phyloP scores from a whole-genome alignment of 805 yeast species.

The Kuraishia capsulata region DNA sequence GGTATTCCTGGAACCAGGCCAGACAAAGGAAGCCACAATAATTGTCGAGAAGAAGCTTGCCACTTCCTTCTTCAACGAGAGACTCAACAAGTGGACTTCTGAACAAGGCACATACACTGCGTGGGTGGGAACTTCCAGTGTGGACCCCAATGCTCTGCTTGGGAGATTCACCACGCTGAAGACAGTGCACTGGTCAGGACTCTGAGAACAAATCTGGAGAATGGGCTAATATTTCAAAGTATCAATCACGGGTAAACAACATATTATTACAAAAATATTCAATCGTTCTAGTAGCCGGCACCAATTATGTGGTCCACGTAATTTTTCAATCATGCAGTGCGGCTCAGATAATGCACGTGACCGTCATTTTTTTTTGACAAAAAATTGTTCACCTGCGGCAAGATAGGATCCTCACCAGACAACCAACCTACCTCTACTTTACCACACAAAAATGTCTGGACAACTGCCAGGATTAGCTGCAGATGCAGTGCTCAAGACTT shows the following conservation, averaged over 20 bases:
- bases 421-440: no score
- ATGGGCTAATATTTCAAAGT: no score
- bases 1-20: conserved; percentile 35
- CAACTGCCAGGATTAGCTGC: conserved; percentile 62
- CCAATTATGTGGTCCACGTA: no score
- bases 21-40: conserved; percentile 25
- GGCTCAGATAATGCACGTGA: no score
- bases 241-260: no score
- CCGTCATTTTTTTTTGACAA: no score
- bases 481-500: conserved; percentile 84
- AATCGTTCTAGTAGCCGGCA: no score
- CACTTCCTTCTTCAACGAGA: conserved; percentile 44
- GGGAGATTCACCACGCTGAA: neutral
- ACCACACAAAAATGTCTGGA: no score
- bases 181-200: neutral
- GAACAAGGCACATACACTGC: conserved; percentile 42
- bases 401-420: no score
- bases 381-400: no score
- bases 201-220: neutral
- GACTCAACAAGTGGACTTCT: conserved; percentile 37
- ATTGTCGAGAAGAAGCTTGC: conserved; percentile 35
- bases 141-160: neutral
- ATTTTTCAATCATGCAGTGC: no score
- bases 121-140: conserved; percentile 26
- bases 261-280: no score